Conservation (phyloP, 192 early-diverging fungal genomes). For the Spizellomyces sp. region DNA sequence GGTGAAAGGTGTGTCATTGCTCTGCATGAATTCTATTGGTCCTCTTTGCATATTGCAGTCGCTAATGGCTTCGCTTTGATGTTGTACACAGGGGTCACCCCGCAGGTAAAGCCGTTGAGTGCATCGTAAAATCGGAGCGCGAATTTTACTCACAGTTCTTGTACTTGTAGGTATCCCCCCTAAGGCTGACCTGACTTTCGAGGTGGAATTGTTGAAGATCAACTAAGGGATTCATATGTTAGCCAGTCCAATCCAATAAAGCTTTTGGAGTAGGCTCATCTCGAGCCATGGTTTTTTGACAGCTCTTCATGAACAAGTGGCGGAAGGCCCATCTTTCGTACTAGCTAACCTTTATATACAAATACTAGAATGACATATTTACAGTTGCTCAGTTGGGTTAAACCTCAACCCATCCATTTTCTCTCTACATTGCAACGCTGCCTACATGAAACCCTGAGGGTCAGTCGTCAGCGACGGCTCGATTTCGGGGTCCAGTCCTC, state of each 20-base stretch:
- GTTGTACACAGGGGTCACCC: constrained; percentile 27
- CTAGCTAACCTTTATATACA: too few relatives aligned
- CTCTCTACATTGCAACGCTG: too few relatives aligned
- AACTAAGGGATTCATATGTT: constrained; percentile 14
- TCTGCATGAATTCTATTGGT: too few relatives aligned
- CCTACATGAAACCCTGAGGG: not conserved
- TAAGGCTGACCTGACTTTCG: constrained; percentile 79
- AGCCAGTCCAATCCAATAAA: too few relatives aligned
- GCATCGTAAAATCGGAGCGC: not conserved
- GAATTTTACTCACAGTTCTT: not conserved
- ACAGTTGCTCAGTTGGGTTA: too few relatives aligned
- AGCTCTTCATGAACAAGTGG: too few relatives aligned
- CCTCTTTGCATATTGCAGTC: not conserved
- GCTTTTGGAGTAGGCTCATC: too few relatives aligned
- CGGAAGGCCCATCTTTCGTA: too few relatives aligned
- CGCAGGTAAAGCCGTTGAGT: constrained; percentile 1
- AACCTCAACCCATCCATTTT: too few relatives aligned
- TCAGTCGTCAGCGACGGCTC: not conserved
- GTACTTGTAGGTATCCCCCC: constrained; percentile 66
- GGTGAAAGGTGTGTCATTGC: constrained; percentile 16
- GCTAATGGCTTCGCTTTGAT: not conserved
- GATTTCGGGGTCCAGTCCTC: not conserved
- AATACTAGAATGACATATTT: too few relatives aligned
- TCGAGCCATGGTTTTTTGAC: too few relatives aligned
- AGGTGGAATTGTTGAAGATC: constrained; percentile 56